These are phyloP conservation scores for Alternaria novae-zelandiae DNA, from an alignment of 2,329 filamentous ascomycete species.

Conservation along the genomic window DNA sequence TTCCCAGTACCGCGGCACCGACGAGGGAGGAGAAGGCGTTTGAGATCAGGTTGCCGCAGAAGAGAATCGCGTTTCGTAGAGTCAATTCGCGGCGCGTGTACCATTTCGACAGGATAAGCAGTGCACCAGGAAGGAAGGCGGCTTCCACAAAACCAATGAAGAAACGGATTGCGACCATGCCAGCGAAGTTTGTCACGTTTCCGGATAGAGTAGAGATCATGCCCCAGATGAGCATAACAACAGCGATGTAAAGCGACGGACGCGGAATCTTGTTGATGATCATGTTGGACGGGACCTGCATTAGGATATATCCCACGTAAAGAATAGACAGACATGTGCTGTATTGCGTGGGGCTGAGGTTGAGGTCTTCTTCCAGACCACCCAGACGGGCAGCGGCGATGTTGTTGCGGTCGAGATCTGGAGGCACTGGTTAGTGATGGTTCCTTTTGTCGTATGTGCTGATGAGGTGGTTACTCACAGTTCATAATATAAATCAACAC, in stretches of 20 bases:
- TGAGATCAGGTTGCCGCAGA: slow-evolving; percentile 53
- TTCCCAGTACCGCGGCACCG: slow-evolving; percentile 49
- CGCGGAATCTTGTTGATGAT: slow-evolving; percentile 48
- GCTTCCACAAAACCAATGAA: slow-evolving; percentile 49
- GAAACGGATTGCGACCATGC: slow-evolving; percentile 48
- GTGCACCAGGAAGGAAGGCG: slow-evolving; percentile 66
- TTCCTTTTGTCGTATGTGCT: too few species aligned
- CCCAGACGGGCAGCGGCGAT: slow-evolving; percentile 44
- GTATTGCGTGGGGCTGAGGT: slow-evolving; percentile 40
- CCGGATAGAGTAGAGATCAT: slow-evolving; percentile 48
- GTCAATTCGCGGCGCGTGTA: slow-evolving; percentile 64
- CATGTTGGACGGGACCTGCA: slow-evolving; percentile 53
- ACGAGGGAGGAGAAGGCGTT: slow-evolving; percentile 55
- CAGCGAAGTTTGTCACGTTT: slow-evolving; percentile 39
- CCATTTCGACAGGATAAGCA: slow-evolving; percentile 70
- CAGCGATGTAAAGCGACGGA: slow-evolving; percentile 45
- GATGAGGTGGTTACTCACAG: slow-evolving; percentile 15
- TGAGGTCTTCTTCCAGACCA: slow-evolving; percentile 41
- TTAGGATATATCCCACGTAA: slow-evolving; percentile 23
- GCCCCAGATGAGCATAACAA: slow-evolving; percentile 50
- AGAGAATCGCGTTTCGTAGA: slow-evolving; percentile 49
- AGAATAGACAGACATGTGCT: slow-evolving; percentile 44
- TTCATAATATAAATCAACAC: slow-evolving; percentile 49
- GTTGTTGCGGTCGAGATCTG: slow-evolving; percentile 36
- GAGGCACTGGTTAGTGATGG: slow-evolving; percentile 6